A percentile compares a stretch with the other conserved stretches of the same genome.
These are phyloP conservation scores for Chrysoporthe puriensis DNA, from an alignment of 2,329 filamentous ascomycete genomes.

Conservation along the genomic window DNA sequence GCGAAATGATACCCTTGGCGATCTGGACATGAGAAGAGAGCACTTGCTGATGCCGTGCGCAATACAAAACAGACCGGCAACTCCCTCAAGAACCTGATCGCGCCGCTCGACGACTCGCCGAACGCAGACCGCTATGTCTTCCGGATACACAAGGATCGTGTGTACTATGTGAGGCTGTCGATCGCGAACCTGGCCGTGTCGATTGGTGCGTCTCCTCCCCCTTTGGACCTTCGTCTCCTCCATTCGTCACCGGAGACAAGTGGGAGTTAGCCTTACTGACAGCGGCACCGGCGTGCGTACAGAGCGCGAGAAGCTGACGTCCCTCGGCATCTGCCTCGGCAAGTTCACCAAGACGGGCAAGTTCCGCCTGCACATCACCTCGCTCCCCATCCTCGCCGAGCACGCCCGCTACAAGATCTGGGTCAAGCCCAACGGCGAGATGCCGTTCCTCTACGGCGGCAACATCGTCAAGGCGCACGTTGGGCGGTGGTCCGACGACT, in stretches of 20 bases:
- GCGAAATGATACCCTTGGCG: too few species aligned
- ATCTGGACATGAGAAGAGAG: too few species aligned
- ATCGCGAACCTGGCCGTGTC: conserved; percentile 91
- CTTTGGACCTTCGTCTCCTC: not conserved
- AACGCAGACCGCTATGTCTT: conserved; percentile 83
- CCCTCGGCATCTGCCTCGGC: conserved; percentile 47
- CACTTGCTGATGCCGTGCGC: conserved; percentile 1
- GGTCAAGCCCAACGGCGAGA: conserved; percentile 94
- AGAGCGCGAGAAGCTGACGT: conserved; percentile 27
- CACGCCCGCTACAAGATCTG: conserved; percentile 96
- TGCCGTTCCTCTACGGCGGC: conserved; percentile 95
- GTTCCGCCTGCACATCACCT: conserved; percentile 92
- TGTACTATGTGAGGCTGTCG: conserved; percentile 90
- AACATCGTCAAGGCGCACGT: conserved; percentile 75
- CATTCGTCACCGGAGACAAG: not conserved
- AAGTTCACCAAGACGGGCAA: conserved; percentile 98
- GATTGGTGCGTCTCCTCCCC: conserved; percentile 66
- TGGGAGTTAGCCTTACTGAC: not conserved
- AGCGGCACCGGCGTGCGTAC: not conserved
- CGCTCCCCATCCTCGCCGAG: conserved; percentile 80
- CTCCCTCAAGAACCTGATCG: conserved; percentile 83
- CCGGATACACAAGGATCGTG: conserved; percentile 77
- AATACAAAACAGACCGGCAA: conserved; percentile 60
- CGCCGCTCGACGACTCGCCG: conserved; percentile 68
- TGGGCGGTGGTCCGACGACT: conserved; percentile 86